These are phyloP conservation scores for Suhomyces taliae DNA, from an alignment of 1,139 yeast species.

Conservation along the genomic window DNA sequence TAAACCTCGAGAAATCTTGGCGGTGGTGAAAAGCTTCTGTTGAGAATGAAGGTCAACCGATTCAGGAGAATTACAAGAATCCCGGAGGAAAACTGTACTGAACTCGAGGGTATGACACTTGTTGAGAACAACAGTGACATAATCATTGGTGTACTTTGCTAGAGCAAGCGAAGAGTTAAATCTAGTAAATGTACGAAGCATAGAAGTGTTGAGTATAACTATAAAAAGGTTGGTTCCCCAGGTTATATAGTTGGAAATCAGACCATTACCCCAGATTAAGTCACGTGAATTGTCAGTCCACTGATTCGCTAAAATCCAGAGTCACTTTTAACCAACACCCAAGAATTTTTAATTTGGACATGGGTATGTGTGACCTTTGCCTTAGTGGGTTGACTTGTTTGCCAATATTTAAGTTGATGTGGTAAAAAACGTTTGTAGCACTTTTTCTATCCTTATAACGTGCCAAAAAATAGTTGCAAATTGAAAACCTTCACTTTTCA, in stretches of 20 bases:
- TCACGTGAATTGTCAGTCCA: neutral
- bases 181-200: conserved; percentile 7
- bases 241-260: neutral
- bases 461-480: too few relatives aligned
- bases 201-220: neutral
- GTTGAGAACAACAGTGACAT: conserved; percentile 22
- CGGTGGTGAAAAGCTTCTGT: conserved; percentile 70
- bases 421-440: too few relatives aligned
- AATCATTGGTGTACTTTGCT: conserved; percentile 17
- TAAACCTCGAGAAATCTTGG: conserved; percentile 35
- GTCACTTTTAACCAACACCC: too few relatives aligned
- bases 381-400: too few relatives aligned
- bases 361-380: too few relatives aligned
- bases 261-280: conserved; percentile 2
- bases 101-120: conserved; percentile 37
- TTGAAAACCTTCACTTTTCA: too few relatives aligned
- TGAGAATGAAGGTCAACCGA: conserved; percentile 58
- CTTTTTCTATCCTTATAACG: too few relatives aligned
- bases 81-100: conserved; percentile 62
- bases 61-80: conserved; percentile 51
- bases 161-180: conserved; percentile 11
- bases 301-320: too few relatives aligned
- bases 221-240: neutral
- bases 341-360: too few relatives aligned
- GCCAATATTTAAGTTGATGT: too few relatives aligned